These are phyloP conservation scores for Malassezia pachydermatis DNA, from an alignment of 1,284 basidiomycete species.

Conservation along the genomic window DNA sequence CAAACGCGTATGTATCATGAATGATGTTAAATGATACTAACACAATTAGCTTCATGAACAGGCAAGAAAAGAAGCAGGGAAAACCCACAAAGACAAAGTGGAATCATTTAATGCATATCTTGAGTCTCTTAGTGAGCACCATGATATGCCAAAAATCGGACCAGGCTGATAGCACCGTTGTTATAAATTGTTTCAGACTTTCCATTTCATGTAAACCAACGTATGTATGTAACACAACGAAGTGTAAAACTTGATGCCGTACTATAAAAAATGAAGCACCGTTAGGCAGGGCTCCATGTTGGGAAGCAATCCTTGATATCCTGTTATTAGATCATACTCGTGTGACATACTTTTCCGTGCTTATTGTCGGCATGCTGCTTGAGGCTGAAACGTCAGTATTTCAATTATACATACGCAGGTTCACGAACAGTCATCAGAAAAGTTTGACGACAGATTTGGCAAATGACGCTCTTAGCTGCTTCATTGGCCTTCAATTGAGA, in stretches of 20 bases:
- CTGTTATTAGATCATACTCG: conserved; percentile 5
- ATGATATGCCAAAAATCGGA: conserved; percentile 76
- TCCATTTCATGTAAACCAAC: neutral
- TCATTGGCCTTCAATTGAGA: conserved; percentile 46
- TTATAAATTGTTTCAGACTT: neutral
- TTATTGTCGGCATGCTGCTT: conserved; percentile 34
- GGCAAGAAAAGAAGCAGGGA: conserved; percentile 68
- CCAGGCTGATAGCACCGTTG: conserved; percentile 18
- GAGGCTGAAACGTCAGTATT: conserved; percentile 15
- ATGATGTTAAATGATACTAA: too few relatives aligned
- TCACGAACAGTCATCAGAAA: conserved; percentile 52
- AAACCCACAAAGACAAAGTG: conserved; percentile 91
- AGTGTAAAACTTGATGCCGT: neutral
- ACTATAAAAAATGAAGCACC: neutral
- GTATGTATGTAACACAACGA: too few relatives aligned
- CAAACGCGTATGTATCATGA: conserved; percentile 58
- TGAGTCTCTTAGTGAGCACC: conserved; percentile 77
- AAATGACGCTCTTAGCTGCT: conserved; percentile 51
- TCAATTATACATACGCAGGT: conserved; percentile 31
- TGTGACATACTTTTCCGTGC: conserved; percentile 31
- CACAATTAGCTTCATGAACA: conserved; percentile 47
- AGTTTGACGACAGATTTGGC: conserved; percentile 51
- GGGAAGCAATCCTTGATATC: conserved; percentile 20
- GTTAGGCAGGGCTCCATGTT: conserved; percentile 5
- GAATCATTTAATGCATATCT: conserved; percentile 72